phyloP scores from a whole-genome alignment of 225 moss, liverwort and hornwort genomes.

The Lunularia cruciata region DNA sequence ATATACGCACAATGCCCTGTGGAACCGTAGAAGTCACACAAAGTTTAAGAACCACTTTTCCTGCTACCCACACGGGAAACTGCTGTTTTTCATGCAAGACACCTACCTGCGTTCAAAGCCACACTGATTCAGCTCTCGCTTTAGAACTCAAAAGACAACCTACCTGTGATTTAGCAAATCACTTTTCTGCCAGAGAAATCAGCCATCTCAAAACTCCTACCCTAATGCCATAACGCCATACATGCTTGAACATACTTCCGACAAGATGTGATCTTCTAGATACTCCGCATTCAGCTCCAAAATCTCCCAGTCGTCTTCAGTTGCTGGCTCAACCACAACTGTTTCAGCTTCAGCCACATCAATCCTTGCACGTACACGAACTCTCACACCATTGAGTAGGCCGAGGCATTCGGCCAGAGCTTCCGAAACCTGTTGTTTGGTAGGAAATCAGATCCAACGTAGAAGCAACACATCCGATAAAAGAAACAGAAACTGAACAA shows the following conservation, averaged over 20 bases:
- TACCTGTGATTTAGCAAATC: no score
- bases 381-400: slow-evolving; percentile 55
- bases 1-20: slow-evolving; percentile 65
- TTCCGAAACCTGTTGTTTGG: slow-evolving; percentile 63
- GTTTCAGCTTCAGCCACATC: slow-evolving; percentile 74
- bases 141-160: no score
- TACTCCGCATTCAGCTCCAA: slow-evolving; percentile 96
- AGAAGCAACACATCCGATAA: not conserved
- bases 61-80: slow-evolving; percentile 96
- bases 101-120: slow-evolving; percentile 62
- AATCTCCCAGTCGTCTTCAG: slow-evolving; percentile 98
- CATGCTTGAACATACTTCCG: slow-evolving; percentile 61
- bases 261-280: slow-evolving; percentile 87
- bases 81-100: slow-evolving; percentile 76
- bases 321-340: slow-evolving; percentile 81
- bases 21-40: slow-evolving; percentile 82
- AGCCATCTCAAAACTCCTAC: no score
- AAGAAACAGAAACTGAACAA: not conserved
- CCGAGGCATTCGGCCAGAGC: slow-evolving; percentile 81
- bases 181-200: no score
- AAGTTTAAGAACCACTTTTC: slow-evolving; percentile 76
- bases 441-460: no score
- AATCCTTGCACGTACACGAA: slow-evolving; percentile 67
- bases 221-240: no score
- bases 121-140: no score